Evolutionary conservation across 2,329 filamentous ascomycete species (phyloP), one percentile per base, ranked within the genome.

Genomic region (Coccinonectria pachysandricola): DNA sequence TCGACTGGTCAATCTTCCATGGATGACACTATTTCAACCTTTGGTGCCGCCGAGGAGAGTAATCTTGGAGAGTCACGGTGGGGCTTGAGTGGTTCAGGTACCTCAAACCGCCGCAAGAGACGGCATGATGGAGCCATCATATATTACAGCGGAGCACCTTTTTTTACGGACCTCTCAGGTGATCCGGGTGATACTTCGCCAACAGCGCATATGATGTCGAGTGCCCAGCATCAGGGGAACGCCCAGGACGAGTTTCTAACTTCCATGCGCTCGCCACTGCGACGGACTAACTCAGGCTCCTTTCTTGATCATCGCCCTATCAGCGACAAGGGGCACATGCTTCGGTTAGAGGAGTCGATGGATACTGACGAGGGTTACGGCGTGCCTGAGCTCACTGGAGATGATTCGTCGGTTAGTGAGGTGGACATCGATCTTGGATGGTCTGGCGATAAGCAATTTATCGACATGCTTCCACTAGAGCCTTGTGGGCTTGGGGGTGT

Each of bases 121-220:
- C 66, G 62, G 1, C 65, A 74, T 8, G 74, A 81, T 32, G 84
- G 83, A 7, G 75, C 80, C 1, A 79, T 92, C 39, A 85, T 88
- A 11, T 92, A 87, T 46, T 92, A 88, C 49, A 83, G 70, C 34
- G 81, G 79, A 14, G 79, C 79, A 2, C 72, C 71, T 0, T 93
- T 91, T 49, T 91, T 76, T 49, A 86, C 77, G 2, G 85, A 93
- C 49, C 56, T 91, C 4, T 82, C 77, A 10, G 77, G 78, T 2
- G 79, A 86, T 40, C 60, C 60, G 8, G 64, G 63, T 2, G 63
- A 65, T 12, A 35, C 52, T 2, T 65, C 62, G 0, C 61, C 64
- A 2, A 49, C 62, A 3, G 64, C 67, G 2, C 60, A 68, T 31
- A 53, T 67, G 52, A 56, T 59, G 4, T 63, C 61, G n/a, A 57